These are phyloP conservation scores for Saussurea involucrata DNA, from an alignment of 129 eudicot species.

Conservation along the genomic window DNA sequence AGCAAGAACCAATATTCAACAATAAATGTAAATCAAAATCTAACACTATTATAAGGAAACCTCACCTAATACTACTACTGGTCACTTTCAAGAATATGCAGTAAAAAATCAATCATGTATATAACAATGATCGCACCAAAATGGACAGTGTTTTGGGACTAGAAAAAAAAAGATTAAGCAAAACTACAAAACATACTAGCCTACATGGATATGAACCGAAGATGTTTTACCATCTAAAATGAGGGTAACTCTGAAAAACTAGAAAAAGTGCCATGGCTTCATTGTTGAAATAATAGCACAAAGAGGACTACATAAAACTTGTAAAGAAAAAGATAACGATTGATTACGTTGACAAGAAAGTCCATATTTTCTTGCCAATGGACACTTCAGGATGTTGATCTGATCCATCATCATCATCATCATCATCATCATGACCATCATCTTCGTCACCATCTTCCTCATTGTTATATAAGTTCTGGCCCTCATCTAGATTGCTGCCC, in stretches of 20 bases:
- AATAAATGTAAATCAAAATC: background rate
- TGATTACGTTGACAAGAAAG: slow-evolving; percentile 66
- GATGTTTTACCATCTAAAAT: slow-evolving; percentile 16
- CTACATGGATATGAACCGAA: slow-evolving; percentile 8
- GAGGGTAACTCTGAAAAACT: background rate
- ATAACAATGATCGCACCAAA: background rate
- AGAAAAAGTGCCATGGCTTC: background rate
- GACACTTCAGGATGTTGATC: slow-evolving; percentile 57
- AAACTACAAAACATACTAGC: slow-evolving; percentile 13
- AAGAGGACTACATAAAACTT: background rate
- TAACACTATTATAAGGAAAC: background rate
- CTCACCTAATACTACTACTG: background rate
- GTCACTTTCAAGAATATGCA: background rate
- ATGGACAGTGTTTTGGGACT: background rate
- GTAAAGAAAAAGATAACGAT: background rate
- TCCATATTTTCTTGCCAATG: slow-evolving; percentile 70
- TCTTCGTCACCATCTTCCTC: slow-evolving; percentile 25
- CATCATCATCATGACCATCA: slow-evolving; percentile 20
- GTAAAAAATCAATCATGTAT: background rate
- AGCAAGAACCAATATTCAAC: background rate
- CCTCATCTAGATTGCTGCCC: slow-evolving; percentile 32
- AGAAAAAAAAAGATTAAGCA: slow-evolving; percentile 12
- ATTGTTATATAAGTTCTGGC: slow-evolving; percentile 24
- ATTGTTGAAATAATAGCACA: background rate
- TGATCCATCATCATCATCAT: slow-evolving; percentile 23